phyloP scores from a whole-genome alignment of 2,329 filamentous ascomycete genomes.

The Cadophora gregata region DNA sequence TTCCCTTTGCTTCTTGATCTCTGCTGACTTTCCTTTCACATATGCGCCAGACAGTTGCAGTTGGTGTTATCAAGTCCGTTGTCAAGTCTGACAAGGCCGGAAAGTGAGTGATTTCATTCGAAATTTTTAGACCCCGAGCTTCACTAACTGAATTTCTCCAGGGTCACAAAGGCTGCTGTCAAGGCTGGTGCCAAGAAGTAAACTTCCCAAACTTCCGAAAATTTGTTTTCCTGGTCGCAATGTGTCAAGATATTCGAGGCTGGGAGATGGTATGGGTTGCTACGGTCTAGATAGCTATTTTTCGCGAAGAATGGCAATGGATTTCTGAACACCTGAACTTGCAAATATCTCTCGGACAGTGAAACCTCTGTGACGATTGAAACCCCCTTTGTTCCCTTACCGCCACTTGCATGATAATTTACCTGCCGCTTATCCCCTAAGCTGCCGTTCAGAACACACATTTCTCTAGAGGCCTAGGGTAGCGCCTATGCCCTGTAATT shows the following conservation, averaged over 20 bases:
- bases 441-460: too few species aligned
- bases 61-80: conserved; percentile 93
- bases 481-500: too few species aligned
- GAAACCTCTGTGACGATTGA: neutral
- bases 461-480: too few species aligned
- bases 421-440: neutral
- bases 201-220: conserved; percentile 7
- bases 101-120: conserved; percentile 34
- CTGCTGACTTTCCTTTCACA: conserved; percentile 1
- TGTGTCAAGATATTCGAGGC: conserved; percentile 25
- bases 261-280: conserved; percentile 18
- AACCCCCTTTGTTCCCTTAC: neutral
- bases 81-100: conserved; percentile 39
- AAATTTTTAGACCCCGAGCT: neutral
- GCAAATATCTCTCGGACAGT: neutral
- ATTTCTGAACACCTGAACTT: conserved; percentile 19
- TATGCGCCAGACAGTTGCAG: conserved; percentile 69
- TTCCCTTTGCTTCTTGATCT: neutral
- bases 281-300: conserved; percentile 24
- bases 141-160: neutral
- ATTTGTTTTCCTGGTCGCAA: conserved; percentile 18
- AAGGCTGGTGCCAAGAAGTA: conserved; percentile 48
- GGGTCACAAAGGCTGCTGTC: conserved; percentile 44
- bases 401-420: neutral
- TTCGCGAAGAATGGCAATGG: conserved; percentile 23